Base-by-base conservation (phyloP, 148 eudicot species). In the Fagopyrum homotropicum region DNA sequence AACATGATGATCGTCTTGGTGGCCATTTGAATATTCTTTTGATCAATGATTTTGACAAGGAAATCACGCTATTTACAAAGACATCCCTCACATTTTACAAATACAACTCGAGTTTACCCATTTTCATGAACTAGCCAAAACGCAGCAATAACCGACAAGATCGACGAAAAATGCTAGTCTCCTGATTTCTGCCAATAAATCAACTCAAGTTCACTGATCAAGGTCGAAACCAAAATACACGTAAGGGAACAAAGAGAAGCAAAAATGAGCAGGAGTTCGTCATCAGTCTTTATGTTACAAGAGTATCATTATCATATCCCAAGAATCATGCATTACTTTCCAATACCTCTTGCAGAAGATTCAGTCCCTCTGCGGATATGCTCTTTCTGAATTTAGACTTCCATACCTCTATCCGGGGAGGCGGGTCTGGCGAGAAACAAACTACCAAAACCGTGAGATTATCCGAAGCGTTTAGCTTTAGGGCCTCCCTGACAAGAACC, bases 281-380 rank as follows among this genome's bases (percentile, higher is more conserved):
- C 77, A 75, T n/a, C 75, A 45, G 82, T 29, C 5, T 9, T 43
- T 40, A 66, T 66, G 46, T 66, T 66, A 66, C 71, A 66, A 43
- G 71, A 66, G 9, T 49, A 12, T 66, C 17, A 29, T 57, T 3
- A 14, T 66, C 71, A 6, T 66, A n/a, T 4, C 45, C 11, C 9
- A 57, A 57, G 7, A 70, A 72, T 81, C 72, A 86, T 12, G 70
- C 77, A 68, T 79, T 75, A 45, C 73, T 54, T 51, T 80, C 79
- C 81, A 82, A 74, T 5, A 83, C 86, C 19, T 84, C 88, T 73
- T 87, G 86, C 15, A 87, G 73, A 51, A 85, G 79, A 83, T 87
- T 86, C 77, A 87, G 63, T 19, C 90, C 90, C 76, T 87, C 90
- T 10, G 83, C 85, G 4, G 90, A 87, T 64, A 87, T 85, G 75